Evolutionary conservation across 768 basidiomycete genomes (phyloP), one percentile per base, ranked within the genome.

Genomic region (Pleurotus eryngii): DNA sequence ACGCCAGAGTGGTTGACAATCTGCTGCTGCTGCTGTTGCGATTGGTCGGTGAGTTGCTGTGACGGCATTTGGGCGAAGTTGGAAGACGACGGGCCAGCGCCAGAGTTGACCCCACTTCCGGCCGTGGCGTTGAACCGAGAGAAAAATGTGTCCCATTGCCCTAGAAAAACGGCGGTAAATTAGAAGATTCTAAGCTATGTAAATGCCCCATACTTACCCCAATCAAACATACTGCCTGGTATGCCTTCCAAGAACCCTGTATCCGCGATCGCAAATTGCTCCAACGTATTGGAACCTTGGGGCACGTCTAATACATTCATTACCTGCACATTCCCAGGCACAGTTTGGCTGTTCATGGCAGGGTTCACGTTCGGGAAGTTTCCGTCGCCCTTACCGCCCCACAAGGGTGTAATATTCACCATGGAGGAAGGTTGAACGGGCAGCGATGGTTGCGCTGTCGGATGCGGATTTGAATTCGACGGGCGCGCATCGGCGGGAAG

Each of bases 161-260:
- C 90, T 92, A 35, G 30, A 35, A 35, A 35, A 35, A 66, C 46
- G 60, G 50, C 58, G 37, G 20, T 15, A 37, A 22, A n/a, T 17
- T 43, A 26, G 37, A 30, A 17, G 26, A 5, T 11, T 38, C 51
- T 20, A 43, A 24, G 12, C 20, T 50, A 48, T 42, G 39, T 50
- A 51, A 43, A 59, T 51, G 43, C 20, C 17, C 7, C 5, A 11
- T 9, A 74, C 77, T 62, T 64, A 90, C 90, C 83, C 89, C 89
- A 93, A 69, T 92, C 90, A 70, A 91, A 93, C 89, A 93, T 92
- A 17, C 82, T 80, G 3, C 85, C 86, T 43, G 91, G 91, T 53
- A 93, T 83, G 1, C 89, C 89, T 59, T 91, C 89, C 68, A 93
- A 72, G 56, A 89, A 81, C 15, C 82, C 86, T 58, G 72, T 81